Evolutionary conservation across 202 grass and related monocot species (phyloP).

Genomic region (Dendrocalamus latiflorus): DNA sequence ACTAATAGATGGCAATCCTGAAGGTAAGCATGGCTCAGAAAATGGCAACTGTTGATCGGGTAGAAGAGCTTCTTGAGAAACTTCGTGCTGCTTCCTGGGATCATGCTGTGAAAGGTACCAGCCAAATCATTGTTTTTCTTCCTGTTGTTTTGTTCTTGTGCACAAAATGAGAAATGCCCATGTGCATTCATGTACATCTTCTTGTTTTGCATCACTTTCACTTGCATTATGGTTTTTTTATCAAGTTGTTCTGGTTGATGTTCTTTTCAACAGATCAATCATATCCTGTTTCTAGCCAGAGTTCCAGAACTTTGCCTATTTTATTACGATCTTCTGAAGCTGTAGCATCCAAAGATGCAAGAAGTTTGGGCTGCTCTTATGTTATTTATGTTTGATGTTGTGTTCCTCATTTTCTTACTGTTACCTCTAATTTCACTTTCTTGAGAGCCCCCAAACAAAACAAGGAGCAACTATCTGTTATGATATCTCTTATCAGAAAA

Average conservation of each 20-base stretch:
- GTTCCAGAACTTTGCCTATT: background rate
- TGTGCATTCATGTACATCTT: background rate
- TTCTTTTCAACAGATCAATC: background rate
- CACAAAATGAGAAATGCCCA: background rate
- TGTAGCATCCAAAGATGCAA: background rate
- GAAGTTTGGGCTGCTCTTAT: background rate
- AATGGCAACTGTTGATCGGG: conserved; percentile 85
- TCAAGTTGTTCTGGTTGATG: background rate
- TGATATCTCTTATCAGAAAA: background rate
- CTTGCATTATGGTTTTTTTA: background rate
- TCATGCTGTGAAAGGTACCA: conserved; percentile 75
- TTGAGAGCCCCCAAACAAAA: background rate
- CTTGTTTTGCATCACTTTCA: background rate
- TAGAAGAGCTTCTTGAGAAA: conserved; percentile 95
- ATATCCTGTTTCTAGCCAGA: background rate
- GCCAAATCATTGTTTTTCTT: conserved; percentile 2
- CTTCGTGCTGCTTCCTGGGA: conserved; percentile 88
- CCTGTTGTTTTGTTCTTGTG: background rate
- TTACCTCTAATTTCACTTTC: background rate
- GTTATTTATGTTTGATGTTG: background rate
- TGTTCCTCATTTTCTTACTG: background rate
- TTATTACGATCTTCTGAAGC: background rate
- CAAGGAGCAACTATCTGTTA: background rate
- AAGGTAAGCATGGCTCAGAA: conserved; percentile 91
- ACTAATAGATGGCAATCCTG: conserved; percentile 24